phyloP scores from a whole-genome alignment of 345 rosid genomes.

The Hibiscus tridactylites region DNA sequence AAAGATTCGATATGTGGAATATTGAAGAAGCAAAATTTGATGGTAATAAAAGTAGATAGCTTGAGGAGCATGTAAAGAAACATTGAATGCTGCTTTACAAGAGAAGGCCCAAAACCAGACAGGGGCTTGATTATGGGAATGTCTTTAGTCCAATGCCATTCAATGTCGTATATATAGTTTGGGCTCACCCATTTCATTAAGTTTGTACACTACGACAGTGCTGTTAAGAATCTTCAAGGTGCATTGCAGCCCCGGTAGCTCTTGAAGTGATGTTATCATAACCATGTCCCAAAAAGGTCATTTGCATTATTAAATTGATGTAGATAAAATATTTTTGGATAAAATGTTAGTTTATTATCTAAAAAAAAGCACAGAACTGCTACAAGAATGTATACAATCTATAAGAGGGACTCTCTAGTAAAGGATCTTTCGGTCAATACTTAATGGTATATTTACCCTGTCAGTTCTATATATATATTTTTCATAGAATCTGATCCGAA shows the following conservation, averaged over 20 bases:
- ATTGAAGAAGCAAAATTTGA: neutral
- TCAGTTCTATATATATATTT: no score
- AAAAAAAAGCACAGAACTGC: no score
- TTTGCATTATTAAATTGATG: constrained; percentile 3
- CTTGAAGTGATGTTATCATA: constrained; percentile 8
- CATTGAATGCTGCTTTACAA: no score
- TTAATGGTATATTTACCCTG: no score
- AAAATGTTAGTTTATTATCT: no score
- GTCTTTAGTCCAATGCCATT: neutral
- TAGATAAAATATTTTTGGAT: neutral
- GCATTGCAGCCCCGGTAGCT: constrained; percentile 30
- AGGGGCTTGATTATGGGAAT: neutral
- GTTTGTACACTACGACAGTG: constrained; percentile 68
- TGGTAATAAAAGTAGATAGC: no score
- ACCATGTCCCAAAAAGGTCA: neutral
- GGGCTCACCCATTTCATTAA: constrained; percentile 90
- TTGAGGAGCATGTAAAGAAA: no score
- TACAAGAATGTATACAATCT: no score
- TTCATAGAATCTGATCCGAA: no score
- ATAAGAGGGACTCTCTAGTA: no score
- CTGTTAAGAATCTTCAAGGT: constrained; percentile 62
- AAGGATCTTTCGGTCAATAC: no score
- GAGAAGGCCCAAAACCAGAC: neutral
- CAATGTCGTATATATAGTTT: constrained; percentile 18
- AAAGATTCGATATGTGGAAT: neutral